These are phyloP conservation scores for Diacronema lutheri DNA, from an alignment of 78 protist species.

Conservation along the genomic window DNA sequence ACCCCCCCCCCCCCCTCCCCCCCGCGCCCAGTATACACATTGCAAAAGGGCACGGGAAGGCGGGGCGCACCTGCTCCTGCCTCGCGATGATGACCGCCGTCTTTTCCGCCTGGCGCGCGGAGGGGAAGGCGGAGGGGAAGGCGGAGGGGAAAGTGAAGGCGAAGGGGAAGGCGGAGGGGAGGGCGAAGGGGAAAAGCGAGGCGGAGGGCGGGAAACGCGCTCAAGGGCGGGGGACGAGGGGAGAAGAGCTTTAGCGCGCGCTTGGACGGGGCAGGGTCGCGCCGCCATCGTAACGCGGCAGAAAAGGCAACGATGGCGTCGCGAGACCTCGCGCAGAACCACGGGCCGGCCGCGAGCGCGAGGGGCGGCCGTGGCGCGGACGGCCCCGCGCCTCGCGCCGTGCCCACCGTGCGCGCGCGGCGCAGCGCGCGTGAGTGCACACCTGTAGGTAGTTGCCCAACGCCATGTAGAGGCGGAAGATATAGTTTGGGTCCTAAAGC, in stretches of 20 bases:
- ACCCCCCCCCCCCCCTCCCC: no score
- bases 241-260: neutral
- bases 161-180: no score
- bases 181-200: no score
- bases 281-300: neutral
- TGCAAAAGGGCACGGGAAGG: no score
- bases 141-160: conserved; percentile 58
- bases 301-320: neutral
- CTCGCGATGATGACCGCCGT: conserved; percentile 74
- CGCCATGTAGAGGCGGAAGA: conserved; percentile 65
- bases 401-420: no score
- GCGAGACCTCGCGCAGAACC: neutral
- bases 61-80: conserved; percentile 60
- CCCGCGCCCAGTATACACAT: no score
- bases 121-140: conserved; percentile 62
- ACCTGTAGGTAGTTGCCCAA: conserved; percentile 48
- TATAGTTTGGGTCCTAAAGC: conserved; percentile 67
- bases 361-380: neutral
- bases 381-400: no score
- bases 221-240: neutral
- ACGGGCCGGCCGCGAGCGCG: neutral
- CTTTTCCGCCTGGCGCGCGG: conserved; percentile 56
- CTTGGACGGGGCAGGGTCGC: neutral
- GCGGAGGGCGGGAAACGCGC: neutral
- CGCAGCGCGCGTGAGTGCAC: no score